These are phyloP conservation scores for Leccinum boreale DNA, from an alignment of 768 basidiomycete species.

Conservation along the genomic window DNA sequence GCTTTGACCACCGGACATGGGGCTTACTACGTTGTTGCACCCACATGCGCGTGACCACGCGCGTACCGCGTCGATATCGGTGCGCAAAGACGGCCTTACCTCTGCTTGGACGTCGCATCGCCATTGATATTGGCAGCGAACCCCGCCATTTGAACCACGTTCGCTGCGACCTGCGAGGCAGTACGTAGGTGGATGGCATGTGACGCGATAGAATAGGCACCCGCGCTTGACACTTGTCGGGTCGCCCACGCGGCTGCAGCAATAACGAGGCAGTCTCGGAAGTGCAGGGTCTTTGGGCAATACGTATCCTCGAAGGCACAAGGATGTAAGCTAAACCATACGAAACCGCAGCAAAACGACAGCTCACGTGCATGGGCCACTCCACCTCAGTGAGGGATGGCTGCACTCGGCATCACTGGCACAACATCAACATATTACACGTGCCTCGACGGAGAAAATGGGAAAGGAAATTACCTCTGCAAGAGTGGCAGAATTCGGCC, in stretches of 20 bases:
- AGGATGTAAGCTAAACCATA: not conserved
- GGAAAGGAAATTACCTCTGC: slow-evolving; percentile 6
- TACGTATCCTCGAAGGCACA: not conserved
- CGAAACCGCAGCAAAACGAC: not conserved
- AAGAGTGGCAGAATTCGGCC: not conserved
- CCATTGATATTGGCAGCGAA: slow-evolving; percentile 12
- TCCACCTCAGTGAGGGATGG: not conserved
- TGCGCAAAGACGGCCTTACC: slow-evolving; percentile 16
- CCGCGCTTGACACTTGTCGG: not conserved
- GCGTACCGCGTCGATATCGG: not conserved
- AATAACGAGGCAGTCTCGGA: not conserved
- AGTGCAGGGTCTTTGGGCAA: not conserved
- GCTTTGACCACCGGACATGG: slow-evolving; percentile 5
- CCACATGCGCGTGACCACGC: slow-evolving; percentile 13
- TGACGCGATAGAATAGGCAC: not conserved
- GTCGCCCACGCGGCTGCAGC: not conserved
- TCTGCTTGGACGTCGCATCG: not conserved
- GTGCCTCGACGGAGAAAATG: not conserved
- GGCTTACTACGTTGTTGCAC: not conserved
- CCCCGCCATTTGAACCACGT: slow-evolving; percentile 21
- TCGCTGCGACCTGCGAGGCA: not conserved
- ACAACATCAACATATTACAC: not conserved
- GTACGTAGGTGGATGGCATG: not conserved
- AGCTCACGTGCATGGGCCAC: not conserved
- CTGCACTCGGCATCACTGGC: not conserved